Base-by-base conservation (phyloP, 139 green algal species). In the Spirogloea muscicola region DNA sequence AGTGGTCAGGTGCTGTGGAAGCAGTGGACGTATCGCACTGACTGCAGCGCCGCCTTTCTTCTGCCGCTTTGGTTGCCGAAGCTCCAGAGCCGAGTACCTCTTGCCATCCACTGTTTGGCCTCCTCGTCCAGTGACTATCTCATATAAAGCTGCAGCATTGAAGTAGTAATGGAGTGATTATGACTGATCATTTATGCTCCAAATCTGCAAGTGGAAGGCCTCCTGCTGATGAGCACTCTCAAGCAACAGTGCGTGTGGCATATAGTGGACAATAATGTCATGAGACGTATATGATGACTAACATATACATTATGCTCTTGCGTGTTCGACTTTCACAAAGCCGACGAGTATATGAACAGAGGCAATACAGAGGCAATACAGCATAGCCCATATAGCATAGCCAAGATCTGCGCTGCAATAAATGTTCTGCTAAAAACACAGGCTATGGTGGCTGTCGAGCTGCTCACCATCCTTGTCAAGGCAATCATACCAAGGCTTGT, bases 401-500 rank as follows among this genome's bases (percentile, higher is more conserved):
- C n/a, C 10, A 16, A 10, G 55, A 39, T 13, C 13, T 16, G 10
- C 13, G 55, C 55, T 41, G 29, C 55, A 33, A 13, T 64, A 18
- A 39, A 18, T 64, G 27, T 64, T 64, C 29, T 18, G 13, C 21
- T 60, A 66, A 21, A 39, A 60, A 66, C 18, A 44, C 27, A 63
- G 18, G 18, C 21, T 60, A 66, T 46, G 27, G 21, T 44, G 10
- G 27, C 62, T 42, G 38, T 16, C 13, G 13, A 18, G 10, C 10
- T 65, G 46, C 64, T 74, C 31, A 76, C 67, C 9, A 5, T 76
- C 52, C 16, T 51, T 6, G 58, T 49, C 31, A 5, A 76, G 58
- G 58, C 58, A 76, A 18, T 76, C 67, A 29, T 74, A 68, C 67
- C 67, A 76, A 18, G 51, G 52, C 52, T 76, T 76, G 52, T 76